A percentile compares a stretch with the other conserved stretches of the same genome.
Conservation (phyloP, 352 stramenopile genomes). For the Phytophthora syringae region DNA sequence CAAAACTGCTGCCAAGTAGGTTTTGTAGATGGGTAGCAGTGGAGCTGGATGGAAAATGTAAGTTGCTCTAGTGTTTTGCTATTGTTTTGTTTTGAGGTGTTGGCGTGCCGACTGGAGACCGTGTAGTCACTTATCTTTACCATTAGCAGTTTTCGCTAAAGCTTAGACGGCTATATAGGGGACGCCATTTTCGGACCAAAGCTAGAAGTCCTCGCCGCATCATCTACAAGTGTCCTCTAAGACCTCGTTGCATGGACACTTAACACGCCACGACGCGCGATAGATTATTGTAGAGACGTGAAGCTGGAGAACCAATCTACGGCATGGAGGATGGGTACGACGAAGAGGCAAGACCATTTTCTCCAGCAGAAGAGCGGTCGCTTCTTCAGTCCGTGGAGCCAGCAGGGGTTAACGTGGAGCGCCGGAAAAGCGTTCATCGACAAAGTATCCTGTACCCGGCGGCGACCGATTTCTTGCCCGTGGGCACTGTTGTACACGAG, state of each 20-base stretch:
- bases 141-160: background rate
- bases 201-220: background rate
- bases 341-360: constrained; percentile 12
- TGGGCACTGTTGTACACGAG: constrained; percentile 51
- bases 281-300: constrained; percentile 8
- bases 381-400: background rate
- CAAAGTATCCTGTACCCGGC: constrained; percentile 30
- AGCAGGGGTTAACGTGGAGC: background rate
- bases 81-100: background rate
- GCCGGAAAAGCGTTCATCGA: constrained; percentile 18
- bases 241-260: constrained; percentile 15
- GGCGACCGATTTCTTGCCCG: constrained; percentile 46
- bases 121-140: background rate
- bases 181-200: too few relatives aligned
- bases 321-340: constrained; percentile 17
- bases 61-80: background rate
- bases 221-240: constrained; percentile 5
- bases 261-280: background rate
- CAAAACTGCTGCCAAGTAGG: constrained; percentile 42
- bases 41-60: background rate
- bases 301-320: constrained; percentile 1
- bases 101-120: background rate
- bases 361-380: constrained; percentile 8
- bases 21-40: background rate
- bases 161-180: too few relatives aligned